Percentiles rank a stretch among this genome's conserved stretches.
Evolutionary conservation across 2,329 filamentous ascomycete genomes (phyloP).

Genomic region (Cercospora zeae-maydis): DNA sequence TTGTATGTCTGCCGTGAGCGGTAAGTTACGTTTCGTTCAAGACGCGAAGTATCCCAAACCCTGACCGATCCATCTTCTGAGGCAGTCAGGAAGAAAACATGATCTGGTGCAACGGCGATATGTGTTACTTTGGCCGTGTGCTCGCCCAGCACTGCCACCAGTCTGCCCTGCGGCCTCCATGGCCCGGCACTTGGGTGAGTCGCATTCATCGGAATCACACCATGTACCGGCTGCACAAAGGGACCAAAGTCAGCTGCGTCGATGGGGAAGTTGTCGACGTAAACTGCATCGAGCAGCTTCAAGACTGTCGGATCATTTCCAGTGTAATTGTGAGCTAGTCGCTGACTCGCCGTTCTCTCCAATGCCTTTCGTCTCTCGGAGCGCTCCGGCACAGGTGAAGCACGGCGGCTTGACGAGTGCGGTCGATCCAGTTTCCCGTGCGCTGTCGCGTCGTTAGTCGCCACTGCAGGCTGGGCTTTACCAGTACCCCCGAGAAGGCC

Average conservation of each 20-base stretch:
- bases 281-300: slow-evolving; percentile 76
- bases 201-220: slow-evolving; percentile 42
- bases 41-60: slow-evolving; percentile 84
- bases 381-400: slow-evolving; percentile 32
- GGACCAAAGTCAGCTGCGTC: slow-evolving; percentile 71
- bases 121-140: slow-evolving; percentile 79
- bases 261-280: slow-evolving; percentile 60
- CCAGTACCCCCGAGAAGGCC: slow-evolving; percentile 56
- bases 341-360: slow-evolving; percentile 23
- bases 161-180: slow-evolving; percentile 79
- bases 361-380: slow-evolving; percentile 21
- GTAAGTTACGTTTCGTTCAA: slow-evolving; percentile 82
- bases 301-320: slow-evolving; percentile 67
- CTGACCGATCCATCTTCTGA: slow-evolving; percentile 89
- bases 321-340: slow-evolving; percentile 67
- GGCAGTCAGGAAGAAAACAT: slow-evolving; percentile 89
- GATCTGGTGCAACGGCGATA: slow-evolving; percentile 79
- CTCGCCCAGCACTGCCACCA: slow-evolving; percentile 86
- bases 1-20: slow-evolving; percentile 81
- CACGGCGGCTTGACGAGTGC: slow-evolving; percentile 28
- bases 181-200: slow-evolving; percentile 49
- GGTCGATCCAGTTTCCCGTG: slow-evolving; percentile 61
- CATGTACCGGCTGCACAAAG: slow-evolving; percentile 64
- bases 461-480: slow-evolving; percentile 63
- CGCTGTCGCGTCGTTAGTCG: slow-evolving; percentile 61